Base-by-base conservation (phyloP, 805 yeast genomes). In the Saturnispora zaruensis region DNA sequence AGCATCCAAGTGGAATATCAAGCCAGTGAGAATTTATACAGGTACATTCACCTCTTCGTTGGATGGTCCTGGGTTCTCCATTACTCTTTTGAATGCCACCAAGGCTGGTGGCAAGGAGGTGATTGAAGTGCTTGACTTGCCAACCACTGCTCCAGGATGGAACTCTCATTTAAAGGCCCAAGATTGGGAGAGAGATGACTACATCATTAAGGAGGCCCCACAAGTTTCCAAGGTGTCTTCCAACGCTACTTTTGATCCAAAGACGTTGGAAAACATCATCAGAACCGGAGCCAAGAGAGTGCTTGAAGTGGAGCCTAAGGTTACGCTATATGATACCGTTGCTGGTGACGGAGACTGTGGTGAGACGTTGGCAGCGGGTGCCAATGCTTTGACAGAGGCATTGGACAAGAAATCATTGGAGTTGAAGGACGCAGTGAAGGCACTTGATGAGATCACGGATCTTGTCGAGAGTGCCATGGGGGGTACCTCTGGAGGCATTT, bases 311-410 rank as follows among this genome's bases (percentile, higher is more conserved):
- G 97, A 90, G 65, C 93, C 96, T 2, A 77, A 79, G 58, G 84
- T 90, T 60, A 90, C 97, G 1, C 75, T 79, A 49, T 81, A 85
- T 57, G 98, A 90, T 60, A 84, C 95, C 2, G 74, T 81, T 56
- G 96, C 91, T 1, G 98, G 98, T 51, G 98, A 90, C 65, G 98
- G 98, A 58, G 98, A 90, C 64, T 90, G 97, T 68, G 98, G 98
- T 38, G 93, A 87, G 59, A 90, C 97, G 1, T 69, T 90, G 53
- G 87, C 81, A 13, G 75, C 79, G 23, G 98, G 97, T 37, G 93
- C 89, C 26, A 74, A 81, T 49, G 89, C 86, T 1, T 76, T 90
- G 41, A 65, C 79, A 41, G 68, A 73, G 9, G 78, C 79, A 20
- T 67, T 87, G 44, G 68, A 72, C 8, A 46, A 60, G 18, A 63